Percentiles rank a stretch among this genome's conserved stretches.
These are phyloP conservation scores for Gymnopus androsaceus DNA, from an alignment of 1,284 basidiomycete genomes.

Conservation along the genomic window DNA sequence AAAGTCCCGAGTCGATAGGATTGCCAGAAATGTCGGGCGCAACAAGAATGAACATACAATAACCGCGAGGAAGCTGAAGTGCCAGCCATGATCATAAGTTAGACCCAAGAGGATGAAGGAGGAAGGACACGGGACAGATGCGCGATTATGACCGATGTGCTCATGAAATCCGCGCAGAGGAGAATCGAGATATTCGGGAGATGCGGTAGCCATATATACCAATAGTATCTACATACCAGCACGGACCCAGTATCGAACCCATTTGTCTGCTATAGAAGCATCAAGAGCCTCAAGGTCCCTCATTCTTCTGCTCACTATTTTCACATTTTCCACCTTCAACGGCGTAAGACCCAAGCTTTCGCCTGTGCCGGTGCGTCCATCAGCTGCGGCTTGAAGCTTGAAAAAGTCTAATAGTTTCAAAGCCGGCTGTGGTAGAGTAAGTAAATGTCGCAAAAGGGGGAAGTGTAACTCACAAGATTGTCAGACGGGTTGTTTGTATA, in stretches of 20 bases:
- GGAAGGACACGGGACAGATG: no score
- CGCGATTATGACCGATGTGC: no score
- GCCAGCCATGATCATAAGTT: no score
- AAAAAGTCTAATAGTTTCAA: slow-evolving; percentile 8
- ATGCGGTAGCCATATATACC: background rate
- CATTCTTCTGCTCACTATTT: background rate
- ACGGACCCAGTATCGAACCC: slow-evolving; percentile 7
- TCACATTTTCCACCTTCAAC: background rate
- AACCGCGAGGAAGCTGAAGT: no score
- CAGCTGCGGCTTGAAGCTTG: slow-evolving; percentile 12
- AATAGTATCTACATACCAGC: background rate
- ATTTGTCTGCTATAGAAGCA: background rate
- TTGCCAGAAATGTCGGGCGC: no score
- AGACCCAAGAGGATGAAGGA: no score
- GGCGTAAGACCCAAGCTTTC: slow-evolving; percentile 7
- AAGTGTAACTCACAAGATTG: slow-evolving; percentile 9
- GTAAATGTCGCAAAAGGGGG: background rate
- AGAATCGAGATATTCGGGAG: no score
- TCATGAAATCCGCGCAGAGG: no score
- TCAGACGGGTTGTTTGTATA: slow-evolving; percentile 26
- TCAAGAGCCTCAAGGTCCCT: background rate
- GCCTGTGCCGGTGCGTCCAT: background rate
- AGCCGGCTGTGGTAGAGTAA: background rate
- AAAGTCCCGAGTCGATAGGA: no score
- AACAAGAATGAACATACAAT: no score